Evolutionary conservation across 2,329 filamentous ascomycete genomes (phyloP).

Genomic region (Alternaria burnsii): DNA sequence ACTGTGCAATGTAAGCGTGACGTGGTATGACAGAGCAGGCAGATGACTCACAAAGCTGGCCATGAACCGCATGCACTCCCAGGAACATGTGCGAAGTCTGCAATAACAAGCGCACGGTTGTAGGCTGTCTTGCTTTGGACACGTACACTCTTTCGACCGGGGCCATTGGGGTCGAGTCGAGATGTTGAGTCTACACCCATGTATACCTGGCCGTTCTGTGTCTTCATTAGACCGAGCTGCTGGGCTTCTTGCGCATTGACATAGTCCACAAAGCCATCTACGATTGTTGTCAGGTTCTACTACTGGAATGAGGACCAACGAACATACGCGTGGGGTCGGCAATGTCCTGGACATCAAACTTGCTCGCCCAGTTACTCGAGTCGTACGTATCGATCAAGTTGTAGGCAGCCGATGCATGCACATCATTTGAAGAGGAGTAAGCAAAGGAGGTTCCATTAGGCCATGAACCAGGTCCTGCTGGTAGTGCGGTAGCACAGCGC

Average conservation of each 20-base stretch:
- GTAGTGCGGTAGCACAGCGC: slow-evolving; percentile 28
- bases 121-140: slow-evolving; percentile 49
- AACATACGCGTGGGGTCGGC: slow-evolving; percentile 46
- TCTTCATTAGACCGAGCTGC: slow-evolving; percentile 42
- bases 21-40: neutral
- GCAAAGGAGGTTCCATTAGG: slow-evolving; percentile 30
- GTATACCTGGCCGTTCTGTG: slow-evolving; percentile 47
- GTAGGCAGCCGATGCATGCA: slow-evolving; percentile 32
- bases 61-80: slow-evolving; percentile 50
- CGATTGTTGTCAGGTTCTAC: neutral
- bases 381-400: slow-evolving; percentile 48
- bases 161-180: slow-evolving; percentile 42
- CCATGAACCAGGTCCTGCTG: slow-evolving; percentile 36
- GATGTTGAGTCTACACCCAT: slow-evolving; percentile 50
- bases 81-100: slow-evolving; percentile 52
- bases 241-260: slow-evolving; percentile 45
- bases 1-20: slow-evolving; percentile 25
- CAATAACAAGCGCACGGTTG: slow-evolving; percentile 50
- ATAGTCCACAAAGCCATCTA: slow-evolving; percentile 52
- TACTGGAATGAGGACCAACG: neutral
- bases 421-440: slow-evolving; percentile 16
- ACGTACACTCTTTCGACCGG: slow-evolving; percentile 49
- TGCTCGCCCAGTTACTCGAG: slow-evolving; percentile 50
- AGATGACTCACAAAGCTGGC: slow-evolving; percentile 47
- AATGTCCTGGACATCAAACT: slow-evolving; percentile 49